phyloP scores from a whole-genome alignment of 495 filamentous ascomycete species.

The Gamarada debralockiae region DNA sequence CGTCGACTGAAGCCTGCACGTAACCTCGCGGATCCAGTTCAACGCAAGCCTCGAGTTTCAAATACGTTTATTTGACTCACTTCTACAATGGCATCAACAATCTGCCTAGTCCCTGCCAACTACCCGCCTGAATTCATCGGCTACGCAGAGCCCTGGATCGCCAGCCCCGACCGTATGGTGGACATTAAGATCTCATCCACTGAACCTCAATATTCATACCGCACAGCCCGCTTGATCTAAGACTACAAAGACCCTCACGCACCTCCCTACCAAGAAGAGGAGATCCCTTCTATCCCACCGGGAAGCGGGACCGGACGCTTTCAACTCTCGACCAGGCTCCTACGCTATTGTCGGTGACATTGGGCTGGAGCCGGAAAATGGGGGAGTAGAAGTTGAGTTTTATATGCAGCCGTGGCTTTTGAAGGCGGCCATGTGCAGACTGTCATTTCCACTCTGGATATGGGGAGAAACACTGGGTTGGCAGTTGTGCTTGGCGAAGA shows the following conservation, averaged over 20 bases:
- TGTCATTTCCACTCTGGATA: background rate
- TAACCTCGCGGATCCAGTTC: no score
- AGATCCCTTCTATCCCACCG: no score
- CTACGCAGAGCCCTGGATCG: background rate
- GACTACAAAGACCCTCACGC: no score
- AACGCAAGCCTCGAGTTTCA: no score
- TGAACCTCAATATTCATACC: no score
- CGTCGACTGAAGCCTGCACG: no score
- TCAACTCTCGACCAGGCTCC: background rate
- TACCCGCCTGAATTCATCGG: background rate
- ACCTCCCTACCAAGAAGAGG: no score
- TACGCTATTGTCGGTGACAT: background rate
- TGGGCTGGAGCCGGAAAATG: background rate
- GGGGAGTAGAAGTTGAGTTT: background rate
- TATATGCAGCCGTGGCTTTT: background rate
- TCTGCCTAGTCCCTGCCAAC: background rate
- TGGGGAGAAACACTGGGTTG: background rate
- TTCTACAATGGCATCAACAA: no score
- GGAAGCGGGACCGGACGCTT: background rate
- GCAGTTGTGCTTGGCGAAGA: background rate
- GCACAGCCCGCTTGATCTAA: no score
- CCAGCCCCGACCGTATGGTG: background rate
- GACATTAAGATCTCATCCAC: background rate
- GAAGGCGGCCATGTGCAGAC: background rate
- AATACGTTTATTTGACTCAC: no score